These are phyloP conservation scores for Ambrosia artemisiifolia DNA, from an alignment of 129 eudicot species.

Conservation along the genomic window DNA sequence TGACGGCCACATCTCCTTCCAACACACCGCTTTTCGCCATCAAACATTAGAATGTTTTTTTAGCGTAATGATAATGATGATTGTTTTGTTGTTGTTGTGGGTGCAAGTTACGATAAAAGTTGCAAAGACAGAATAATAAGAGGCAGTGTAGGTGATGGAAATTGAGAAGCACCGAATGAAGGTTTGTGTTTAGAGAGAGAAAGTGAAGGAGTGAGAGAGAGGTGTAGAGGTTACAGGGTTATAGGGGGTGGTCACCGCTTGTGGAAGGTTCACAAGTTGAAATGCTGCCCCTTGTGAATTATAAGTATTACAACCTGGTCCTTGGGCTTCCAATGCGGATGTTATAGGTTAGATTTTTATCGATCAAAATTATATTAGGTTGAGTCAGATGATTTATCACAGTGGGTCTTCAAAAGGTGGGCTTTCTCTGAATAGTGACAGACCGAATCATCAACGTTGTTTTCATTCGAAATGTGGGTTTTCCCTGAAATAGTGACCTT, in stretches of 20 bases:
- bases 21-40: slow-evolving; percentile 73
- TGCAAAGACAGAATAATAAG: background rate
- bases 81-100: slow-evolving; percentile 14
- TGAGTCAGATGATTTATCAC: too few species aligned
- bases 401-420: too few species aligned
- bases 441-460: too few species aligned
- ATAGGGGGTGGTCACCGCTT: slow-evolving; percentile 23
- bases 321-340: too few species aligned
- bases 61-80: slow-evolving; percentile 4
- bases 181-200: slow-evolving; percentile 5
- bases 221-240: slow-evolving; percentile 21
- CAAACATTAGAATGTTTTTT: background rate
- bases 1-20: slow-evolving; percentile 48
- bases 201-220: slow-evolving; percentile 16
- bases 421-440: too few species aligned
- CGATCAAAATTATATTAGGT: too few species aligned
- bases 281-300: background rate
- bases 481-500: too few species aligned
- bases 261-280: slow-evolving; percentile 3
- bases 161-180: slow-evolving; percentile 18
- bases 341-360: too few species aligned
- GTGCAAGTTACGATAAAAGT: background rate
- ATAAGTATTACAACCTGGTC: background rate
- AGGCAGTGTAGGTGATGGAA: background rate
- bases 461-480: too few species aligned